phyloP scores from a whole-genome alignment of 805 yeast genomes.

The Myxozyma kluyveri region DNA sequence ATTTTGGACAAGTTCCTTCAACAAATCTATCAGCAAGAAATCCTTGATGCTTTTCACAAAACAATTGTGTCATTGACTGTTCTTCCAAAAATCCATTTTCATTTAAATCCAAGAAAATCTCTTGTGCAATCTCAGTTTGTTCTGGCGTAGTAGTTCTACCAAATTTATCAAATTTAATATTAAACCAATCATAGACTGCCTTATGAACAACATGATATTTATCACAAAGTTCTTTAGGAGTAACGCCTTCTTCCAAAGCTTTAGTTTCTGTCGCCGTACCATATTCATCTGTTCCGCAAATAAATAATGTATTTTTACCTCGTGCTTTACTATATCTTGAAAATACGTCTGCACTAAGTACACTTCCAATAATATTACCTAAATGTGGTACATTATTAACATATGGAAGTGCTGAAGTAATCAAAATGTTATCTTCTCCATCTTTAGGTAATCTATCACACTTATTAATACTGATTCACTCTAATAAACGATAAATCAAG shows the following conservation, averaged over 20 bases:
- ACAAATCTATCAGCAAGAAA: slow-evolving; percentile 95
- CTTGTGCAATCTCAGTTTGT: slow-evolving; percentile 95
- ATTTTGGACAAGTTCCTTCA: slow-evolving; percentile 95
- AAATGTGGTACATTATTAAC: slow-evolving; percentile 98
- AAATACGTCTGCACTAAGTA: slow-evolving; percentile 88
- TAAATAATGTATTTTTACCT: slow-evolving; percentile 77
- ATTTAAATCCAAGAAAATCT: slow-evolving; percentile 72
- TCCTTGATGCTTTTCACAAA: slow-evolving; percentile 85
- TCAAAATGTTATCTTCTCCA: slow-evolving; percentile 73
- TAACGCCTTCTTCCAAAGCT: slow-evolving; percentile 87
- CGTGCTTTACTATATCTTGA: slow-evolving; percentile 78
- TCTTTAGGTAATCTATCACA: slow-evolving; percentile 53
- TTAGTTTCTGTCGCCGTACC: slow-evolving; percentile 99
- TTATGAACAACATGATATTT: slow-evolving; percentile 84
- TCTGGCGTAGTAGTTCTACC: slow-evolving; percentile 92
- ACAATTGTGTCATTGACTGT: slow-evolving; percentile 82
- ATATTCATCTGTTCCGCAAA: slow-evolving; percentile 98
- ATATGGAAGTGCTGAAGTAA: slow-evolving; percentile 96
- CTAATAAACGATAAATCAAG: not conserved
- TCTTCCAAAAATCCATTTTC: slow-evolving; percentile 82
- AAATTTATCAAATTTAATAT: slow-evolving; percentile 87
- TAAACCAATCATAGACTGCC: slow-evolving; percentile 95
- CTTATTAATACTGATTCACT: not conserved
- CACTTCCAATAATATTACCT: slow-evolving; percentile 96
- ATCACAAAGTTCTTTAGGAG: slow-evolving; percentile 86